phyloP scores from a whole-genome alignment of 805 yeast species.

The Lachancea sp. region DNA sequence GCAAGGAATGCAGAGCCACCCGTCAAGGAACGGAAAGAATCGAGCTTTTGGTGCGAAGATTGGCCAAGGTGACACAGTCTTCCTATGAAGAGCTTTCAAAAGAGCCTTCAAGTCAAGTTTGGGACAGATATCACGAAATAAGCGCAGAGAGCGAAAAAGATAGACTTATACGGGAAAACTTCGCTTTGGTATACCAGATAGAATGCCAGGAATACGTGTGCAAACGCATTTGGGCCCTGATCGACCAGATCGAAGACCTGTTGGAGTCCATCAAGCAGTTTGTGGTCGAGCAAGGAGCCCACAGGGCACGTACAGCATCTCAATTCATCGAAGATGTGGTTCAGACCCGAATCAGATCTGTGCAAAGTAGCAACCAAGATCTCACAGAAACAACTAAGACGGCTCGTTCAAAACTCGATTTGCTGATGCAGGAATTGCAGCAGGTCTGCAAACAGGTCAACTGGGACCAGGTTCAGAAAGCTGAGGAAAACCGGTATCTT shows the following conservation, averaged over 20 bases:
- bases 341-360: conserved; percentile 12
- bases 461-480: conserved; percentile 18
- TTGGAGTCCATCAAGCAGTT: conserved; percentile 25
- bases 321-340: conserved; percentile 20
- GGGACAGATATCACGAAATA: conserved; percentile 10
- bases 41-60: conserved; percentile 20
- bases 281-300: conserved; percentile 24
- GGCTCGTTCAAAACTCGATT: conserved; percentile 14
- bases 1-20: conserved; percentile 21
- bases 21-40: conserved; percentile 27
- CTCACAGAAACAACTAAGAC: conserved; percentile 9
- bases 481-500: conserved; percentile 11
- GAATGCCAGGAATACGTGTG: conserved; percentile 28
- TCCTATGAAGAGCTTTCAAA: conserved; percentile 19
- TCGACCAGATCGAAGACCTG: conserved; percentile 26
- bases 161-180: conserved; percentile 22
- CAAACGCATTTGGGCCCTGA: conserved; percentile 20
- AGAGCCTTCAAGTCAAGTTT: conserved; percentile 13
- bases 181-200: conserved; percentile 24
- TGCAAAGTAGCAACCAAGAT: conserved; percentile 11
- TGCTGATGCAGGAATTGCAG: conserved; percentile 14
- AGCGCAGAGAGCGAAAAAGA: conserved; percentile 16
- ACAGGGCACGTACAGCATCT: conserved; percentile 17
- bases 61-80: conserved; percentile 28
- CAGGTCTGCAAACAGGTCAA: conserved; percentile 14